Conservation (phyloP, 345 rosid genomes). For the Aethionema arabicum region DNA sequence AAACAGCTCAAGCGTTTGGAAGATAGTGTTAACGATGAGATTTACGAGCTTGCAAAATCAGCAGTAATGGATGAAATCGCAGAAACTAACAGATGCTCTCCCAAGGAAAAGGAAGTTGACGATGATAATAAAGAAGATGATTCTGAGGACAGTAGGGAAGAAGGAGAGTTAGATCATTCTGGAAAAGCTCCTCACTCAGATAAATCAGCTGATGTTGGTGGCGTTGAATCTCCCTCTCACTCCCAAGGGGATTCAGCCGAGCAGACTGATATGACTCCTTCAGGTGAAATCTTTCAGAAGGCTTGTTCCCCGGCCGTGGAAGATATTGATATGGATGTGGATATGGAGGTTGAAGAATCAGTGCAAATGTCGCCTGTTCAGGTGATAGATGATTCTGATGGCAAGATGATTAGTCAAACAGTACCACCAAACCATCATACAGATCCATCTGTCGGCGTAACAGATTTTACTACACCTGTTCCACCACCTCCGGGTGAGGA, state of each 20-base stretch:
- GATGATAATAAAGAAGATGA: conserved; percentile 35
- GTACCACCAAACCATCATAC: conserved; percentile 45
- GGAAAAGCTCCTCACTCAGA: conserved; percentile 37
- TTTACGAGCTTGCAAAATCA: conserved; percentile 64
- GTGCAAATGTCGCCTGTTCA: conserved; percentile 31
- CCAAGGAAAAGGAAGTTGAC: conserved; percentile 34
- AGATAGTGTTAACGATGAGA: conserved; percentile 55
- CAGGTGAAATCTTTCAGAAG: conserved; percentile 36
- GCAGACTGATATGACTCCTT: conserved; percentile 36
- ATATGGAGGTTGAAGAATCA: conserved; percentile 93
- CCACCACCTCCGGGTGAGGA: conserved; percentile 78
- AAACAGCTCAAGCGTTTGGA: conserved; percentile 69
- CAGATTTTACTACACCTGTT: conserved; percentile 27
- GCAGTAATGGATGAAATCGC: conserved; percentile 55
- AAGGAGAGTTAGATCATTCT: conserved; percentile 31
- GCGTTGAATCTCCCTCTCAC: conserved; percentile 39
- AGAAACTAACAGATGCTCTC: conserved; percentile 35
- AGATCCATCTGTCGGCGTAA: conserved; percentile 14
- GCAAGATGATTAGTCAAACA: conserved; percentile 31
- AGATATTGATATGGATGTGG: conserved; percentile 93
- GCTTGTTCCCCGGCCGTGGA: conserved; percentile 43
- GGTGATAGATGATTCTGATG: conserved; percentile 28
- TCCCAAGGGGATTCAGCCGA: conserved; percentile 35
- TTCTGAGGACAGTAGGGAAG: conserved; percentile 37
- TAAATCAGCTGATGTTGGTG: conserved; percentile 21